Conservation (phyloP, 805 yeast genomes). For the Candida parachauliodes region DNA sequence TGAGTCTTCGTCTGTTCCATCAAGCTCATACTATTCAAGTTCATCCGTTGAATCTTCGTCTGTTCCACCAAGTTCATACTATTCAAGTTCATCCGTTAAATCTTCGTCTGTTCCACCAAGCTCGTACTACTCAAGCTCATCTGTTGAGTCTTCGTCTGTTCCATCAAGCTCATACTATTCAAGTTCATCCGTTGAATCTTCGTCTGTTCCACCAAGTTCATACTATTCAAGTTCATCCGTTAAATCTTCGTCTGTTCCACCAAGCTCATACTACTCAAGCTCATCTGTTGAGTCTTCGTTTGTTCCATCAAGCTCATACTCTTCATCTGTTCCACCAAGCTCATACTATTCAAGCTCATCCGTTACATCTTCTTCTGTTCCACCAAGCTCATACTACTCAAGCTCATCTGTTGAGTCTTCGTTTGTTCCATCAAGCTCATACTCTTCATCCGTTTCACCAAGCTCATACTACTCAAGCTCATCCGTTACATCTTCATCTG, state of each 20-base stretch:
- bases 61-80: not conserved
- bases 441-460: not conserved
- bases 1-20: not conserved
- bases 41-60: not conserved
- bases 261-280: not conserved
- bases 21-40: not conserved
- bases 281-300: not conserved
- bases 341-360: conserved; percentile 1
- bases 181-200: not conserved
- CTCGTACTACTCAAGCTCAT: not conserved
- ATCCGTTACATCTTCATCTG: not conserved
- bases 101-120: not conserved
- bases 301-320: not conserved
- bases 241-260: not conserved
- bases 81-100: not conserved
- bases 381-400: not conserved
- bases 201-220: not conserved
- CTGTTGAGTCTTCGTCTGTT: not conserved
- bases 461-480: not conserved
- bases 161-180: not conserved
- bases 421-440: not conserved
- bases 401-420: not conserved
- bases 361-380: not conserved
- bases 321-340: not conserved
- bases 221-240: not conserved